Conservation (phyloP, 495 filamentous ascomycete species). For the Trichoderma erinaceum region DNA sequence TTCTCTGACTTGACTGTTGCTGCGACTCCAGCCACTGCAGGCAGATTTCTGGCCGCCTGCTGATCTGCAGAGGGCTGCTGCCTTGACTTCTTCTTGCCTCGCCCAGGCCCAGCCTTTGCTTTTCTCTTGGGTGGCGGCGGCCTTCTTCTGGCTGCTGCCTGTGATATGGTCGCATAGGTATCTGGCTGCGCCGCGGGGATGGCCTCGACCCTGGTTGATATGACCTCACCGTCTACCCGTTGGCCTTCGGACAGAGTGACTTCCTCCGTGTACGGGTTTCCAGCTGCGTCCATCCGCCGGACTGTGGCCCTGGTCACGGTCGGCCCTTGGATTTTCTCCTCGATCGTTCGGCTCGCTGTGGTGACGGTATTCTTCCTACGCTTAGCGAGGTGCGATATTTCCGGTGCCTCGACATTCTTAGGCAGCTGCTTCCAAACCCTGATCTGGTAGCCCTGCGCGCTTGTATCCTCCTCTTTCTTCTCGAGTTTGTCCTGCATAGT, state of each 20-base stretch:
- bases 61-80: slow-evolving; percentile 41
- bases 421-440: slow-evolving; percentile 76
- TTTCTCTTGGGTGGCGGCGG: slow-evolving; percentile 73
- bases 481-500: slow-evolving; percentile 26
- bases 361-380: slow-evolving; percentile 63
- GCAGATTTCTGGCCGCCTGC: slow-evolving; percentile 18
- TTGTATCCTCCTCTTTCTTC: slow-evolving; percentile 29
- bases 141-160: slow-evolving; percentile 46
- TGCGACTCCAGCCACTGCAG: slow-evolving; percentile 21
- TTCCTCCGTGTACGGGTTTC: slow-evolving; percentile 74
- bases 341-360: slow-evolving; percentile 37
- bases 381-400: slow-evolving; percentile 80
- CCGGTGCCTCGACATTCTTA: slow-evolving; percentile 65
- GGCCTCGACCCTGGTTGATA: slow-evolving; percentile 48
- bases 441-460: slow-evolving; percentile 61
- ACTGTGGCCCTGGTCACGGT: slow-evolving; percentile 71
- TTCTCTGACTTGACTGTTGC: slow-evolving; percentile 19
- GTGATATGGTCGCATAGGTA: slow-evolving; percentile 24
- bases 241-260: slow-evolving; percentile 76
- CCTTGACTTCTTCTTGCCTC: slow-evolving; percentile 65
- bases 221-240: slow-evolving; percentile 71
- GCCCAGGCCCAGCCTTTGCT: slow-evolving; percentile 56
- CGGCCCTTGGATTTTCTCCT: slow-evolving; percentile 36
- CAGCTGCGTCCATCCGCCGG: slow-evolving; percentile 65
- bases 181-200: slow-evolving; percentile 26